These are phyloP conservation scores for Arachis monticola DNA, from an alignment of 331 rosid species.

Conservation along the genomic window DNA sequence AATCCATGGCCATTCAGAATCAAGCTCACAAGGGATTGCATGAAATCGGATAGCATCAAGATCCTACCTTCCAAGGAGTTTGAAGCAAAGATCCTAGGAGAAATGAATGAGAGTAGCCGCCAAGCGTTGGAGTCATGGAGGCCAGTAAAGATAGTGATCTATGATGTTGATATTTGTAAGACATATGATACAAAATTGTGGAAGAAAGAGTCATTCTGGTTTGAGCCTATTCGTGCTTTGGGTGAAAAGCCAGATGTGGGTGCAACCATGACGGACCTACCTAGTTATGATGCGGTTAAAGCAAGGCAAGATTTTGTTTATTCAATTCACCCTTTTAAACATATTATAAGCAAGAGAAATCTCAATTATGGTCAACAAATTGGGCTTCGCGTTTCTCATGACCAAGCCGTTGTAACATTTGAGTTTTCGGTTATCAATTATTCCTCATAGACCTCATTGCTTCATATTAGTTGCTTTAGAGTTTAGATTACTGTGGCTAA, in stretches of 20 bases:
- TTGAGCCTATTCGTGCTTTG: slow-evolving; percentile 50
- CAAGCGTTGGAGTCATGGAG: slow-evolving; percentile 46
- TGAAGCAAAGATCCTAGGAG: slow-evolving; percentile 47
- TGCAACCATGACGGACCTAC: slow-evolving; percentile 19
- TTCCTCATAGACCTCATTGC: slow-evolving; percentile 25
- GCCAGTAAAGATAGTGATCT: slow-evolving; percentile 50
- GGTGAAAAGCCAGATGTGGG: slow-evolving; percentile 43
- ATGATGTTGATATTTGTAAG: slow-evolving; percentile 59
- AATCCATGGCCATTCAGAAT: slow-evolving; percentile 55
- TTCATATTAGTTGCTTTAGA: slow-evolving; percentile 16
- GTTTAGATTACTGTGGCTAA: neutral
- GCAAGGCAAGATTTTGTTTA: slow-evolving; percentile 54
- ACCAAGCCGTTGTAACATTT: slow-evolving; percentile 18
- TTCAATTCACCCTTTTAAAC: slow-evolving; percentile 55
- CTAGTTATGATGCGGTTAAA: slow-evolving; percentile 39
- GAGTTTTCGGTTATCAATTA: slow-evolving; percentile 52
- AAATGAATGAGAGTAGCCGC: slow-evolving; percentile 49
- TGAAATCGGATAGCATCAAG: slow-evolving; percentile 60
- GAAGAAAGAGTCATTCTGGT: slow-evolving; percentile 61
- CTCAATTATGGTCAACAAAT: slow-evolving; percentile 57
- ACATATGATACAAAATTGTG: slow-evolving; percentile 50
- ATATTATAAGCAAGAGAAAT: slow-evolving; percentile 43
- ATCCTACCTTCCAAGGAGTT: slow-evolving; percentile 48
- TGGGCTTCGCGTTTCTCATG: slow-evolving; percentile 50
- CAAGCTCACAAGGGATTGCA: slow-evolving; percentile 43